Evolutionary conservation across 495 filamentous ascomycete species (phyloP).

Genomic region (Trichocladium uniseriatum): DNA sequence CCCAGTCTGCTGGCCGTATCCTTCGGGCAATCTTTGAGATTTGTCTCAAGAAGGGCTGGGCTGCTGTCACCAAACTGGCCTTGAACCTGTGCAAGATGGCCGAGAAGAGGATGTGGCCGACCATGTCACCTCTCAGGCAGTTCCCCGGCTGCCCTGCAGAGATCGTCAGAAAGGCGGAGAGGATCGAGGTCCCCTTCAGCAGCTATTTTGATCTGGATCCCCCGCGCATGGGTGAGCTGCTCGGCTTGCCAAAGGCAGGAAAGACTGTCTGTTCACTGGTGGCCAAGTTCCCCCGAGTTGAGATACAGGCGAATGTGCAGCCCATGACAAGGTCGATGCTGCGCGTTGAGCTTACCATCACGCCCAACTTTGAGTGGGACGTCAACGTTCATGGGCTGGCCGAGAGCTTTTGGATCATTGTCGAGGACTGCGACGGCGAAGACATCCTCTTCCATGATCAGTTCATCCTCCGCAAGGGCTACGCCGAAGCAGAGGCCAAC

Average conservation of each 20-base stretch:
- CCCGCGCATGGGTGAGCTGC: constrained; percentile 91
- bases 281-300: constrained; percentile 84
- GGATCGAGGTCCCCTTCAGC: constrained; percentile 87
- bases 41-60: constrained; percentile 89
- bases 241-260: constrained; percentile 85
- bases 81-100: constrained; percentile 98
- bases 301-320: constrained; percentile 85
- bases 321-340: constrained; percentile 94
- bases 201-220: constrained; percentile 95
- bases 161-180: constrained; percentile 82
- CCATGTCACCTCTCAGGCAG: constrained; percentile 90
- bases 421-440: constrained; percentile 95
- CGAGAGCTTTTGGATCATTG: constrained; percentile 93
- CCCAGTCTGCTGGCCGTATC: constrained; percentile 94
- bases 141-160: constrained; percentile 76
- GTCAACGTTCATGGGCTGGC: constrained; percentile 76
- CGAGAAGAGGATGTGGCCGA: constrained; percentile 98
- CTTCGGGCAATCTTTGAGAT: constrained; percentile 95
- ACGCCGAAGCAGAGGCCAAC: constrained; percentile 68
- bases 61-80: constrained; percentile 83
- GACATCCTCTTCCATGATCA: constrained; percentile 94
- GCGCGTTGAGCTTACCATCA: constrained; percentile 85
- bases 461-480: constrained; percentile 82
- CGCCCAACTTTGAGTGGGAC: constrained; percentile 95
- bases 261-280: constrained; percentile 76